Conservation (phyloP, 1,284 basidiomycete species). For the Ganoderma meredithae region DNA sequence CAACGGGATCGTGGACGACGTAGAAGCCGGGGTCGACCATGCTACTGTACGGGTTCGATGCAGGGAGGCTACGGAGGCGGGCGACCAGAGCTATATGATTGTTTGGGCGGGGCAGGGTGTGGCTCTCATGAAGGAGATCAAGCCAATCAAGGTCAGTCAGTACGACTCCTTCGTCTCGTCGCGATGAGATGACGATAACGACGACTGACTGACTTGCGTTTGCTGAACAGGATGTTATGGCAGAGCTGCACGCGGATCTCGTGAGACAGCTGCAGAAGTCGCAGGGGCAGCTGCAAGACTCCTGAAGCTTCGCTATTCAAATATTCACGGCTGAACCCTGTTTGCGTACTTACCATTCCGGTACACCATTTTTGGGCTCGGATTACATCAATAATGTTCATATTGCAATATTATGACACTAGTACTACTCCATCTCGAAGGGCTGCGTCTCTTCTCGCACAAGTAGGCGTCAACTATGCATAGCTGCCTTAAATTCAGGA, state of each 20-base stretch:
- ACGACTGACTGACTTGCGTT: conserved; percentile 9
- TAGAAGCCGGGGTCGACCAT: conserved; percentile 58
- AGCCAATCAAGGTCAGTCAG: conserved; percentile 65
- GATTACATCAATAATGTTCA: no score
- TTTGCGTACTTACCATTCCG: no score
- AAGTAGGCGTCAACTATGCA: no score
- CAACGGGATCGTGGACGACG: conserved; percentile 65
- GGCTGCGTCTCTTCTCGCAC: no score
- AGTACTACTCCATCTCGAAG: no score
- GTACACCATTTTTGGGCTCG: no score
- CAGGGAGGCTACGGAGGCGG: conserved; percentile 49
- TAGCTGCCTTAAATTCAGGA: no score
- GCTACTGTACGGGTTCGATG: conserved; percentile 53
- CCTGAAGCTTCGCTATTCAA: no score
- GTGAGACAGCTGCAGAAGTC: conserved; percentile 24
- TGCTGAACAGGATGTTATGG: conserved; percentile 24
- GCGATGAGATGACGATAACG: conserved; percentile 12
- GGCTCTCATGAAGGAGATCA: conserved; percentile 59
- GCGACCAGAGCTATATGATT: conserved; percentile 59
- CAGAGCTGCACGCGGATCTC: conserved; percentile 31
- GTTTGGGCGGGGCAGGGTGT: conserved; percentile 78
- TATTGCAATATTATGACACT: no score
- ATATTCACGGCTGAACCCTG: no score
- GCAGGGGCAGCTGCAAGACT: no score
- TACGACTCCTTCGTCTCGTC: neutral